Evolutionary conservation across 345 rosid genomes (phyloP), one percentile per base, ranked within the genome.

Genomic region (Citrus sp.): DNA sequence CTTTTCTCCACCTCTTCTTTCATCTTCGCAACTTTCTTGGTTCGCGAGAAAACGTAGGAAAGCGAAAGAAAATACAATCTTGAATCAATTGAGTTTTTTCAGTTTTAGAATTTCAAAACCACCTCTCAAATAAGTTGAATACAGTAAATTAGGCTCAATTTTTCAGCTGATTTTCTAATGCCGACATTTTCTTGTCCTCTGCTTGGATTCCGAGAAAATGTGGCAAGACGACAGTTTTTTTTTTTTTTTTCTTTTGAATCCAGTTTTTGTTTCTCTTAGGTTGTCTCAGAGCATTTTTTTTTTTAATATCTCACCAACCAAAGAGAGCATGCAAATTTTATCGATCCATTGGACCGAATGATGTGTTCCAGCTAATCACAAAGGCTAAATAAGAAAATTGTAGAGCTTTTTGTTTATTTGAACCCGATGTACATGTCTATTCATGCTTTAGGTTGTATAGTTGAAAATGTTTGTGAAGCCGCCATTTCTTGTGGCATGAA

Each of bases 11-110:
- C 34, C 70, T 75, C 30, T 58, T 37, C 67, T 80, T 73, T 32
- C 42, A 24, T 65, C 27, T 75, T 59, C 38, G 24, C 25, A 51
- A 65, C 37, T 65, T 70, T 80, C 25, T 56, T 83, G 86, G 61
- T 76, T 78, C 56, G 73, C 54, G 72, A 77, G 88, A 84, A 80
- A 82, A 72, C 32, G 19, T 14, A 12, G 75, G 68, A 67, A 76
- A 22, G 24, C 1, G 7, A 40, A 25, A 72, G n/a, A 49, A 68
- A 22, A 32, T 32, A 6, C 30, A 8, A 21, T 54, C 24, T 54
- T 22, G 49, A 56, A 63, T 56, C n/a, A 4, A 19, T 34, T 51
- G 9, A 25, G 7, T 42, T 70, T 46, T 49, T 51, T 49, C 38
- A 14, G 40, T 49, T 70, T 51, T 5, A 18, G 27, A 49, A 16